These are phyloP conservation scores for Hypericum androsaemum DNA, from an alignment of 345 rosid genomes.

Conservation along the genomic window DNA sequence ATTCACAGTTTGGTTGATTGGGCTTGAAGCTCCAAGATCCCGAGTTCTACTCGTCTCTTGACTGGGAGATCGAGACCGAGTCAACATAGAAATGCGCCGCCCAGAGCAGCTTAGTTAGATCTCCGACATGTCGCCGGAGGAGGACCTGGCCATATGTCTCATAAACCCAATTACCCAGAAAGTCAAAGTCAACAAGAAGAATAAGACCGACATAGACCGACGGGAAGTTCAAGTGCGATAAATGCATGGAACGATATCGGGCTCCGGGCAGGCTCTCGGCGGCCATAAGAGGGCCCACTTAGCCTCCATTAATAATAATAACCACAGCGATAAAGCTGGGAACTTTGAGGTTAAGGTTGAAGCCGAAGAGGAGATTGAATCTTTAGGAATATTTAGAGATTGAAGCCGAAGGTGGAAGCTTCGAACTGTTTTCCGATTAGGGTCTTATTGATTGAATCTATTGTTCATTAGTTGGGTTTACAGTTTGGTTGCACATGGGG, in stretches of 20 bases:
- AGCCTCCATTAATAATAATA: background rate
- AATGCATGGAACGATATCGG: slow-evolving; percentile 20
- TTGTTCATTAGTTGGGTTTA: too few species aligned
- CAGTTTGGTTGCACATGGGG: too few species aligned
- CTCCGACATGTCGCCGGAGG: slow-evolving; percentile 23
- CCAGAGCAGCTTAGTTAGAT: slow-evolving; percentile 23
- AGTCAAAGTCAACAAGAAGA: background rate
- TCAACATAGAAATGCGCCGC: slow-evolving; percentile 20
- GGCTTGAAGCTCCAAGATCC: slow-evolving; percentile 29
- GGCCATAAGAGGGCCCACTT: slow-evolving; percentile 29
- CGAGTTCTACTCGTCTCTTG: slow-evolving; percentile 21
- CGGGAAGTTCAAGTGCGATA: slow-evolving; percentile 22
- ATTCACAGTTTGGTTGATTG: too few species aligned
- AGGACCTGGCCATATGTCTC: slow-evolving; percentile 21
- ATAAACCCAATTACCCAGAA: slow-evolving; percentile 1
- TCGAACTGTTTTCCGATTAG: too few species aligned
- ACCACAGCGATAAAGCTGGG: too few species aligned
- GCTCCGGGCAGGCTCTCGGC: slow-evolving; percentile 31
- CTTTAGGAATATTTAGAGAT: too few species aligned
- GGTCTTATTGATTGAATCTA: too few species aligned
- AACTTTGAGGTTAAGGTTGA: background rate
- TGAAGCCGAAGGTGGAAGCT: too few species aligned
- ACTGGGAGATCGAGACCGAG: slow-evolving; percentile 29
- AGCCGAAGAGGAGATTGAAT: background rate
- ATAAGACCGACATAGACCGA: background rate